These are phyloP conservation scores for Sequoia sempervirens DNA, from an alignment of 75 land plant species.

Conservation along the genomic window DNA sequence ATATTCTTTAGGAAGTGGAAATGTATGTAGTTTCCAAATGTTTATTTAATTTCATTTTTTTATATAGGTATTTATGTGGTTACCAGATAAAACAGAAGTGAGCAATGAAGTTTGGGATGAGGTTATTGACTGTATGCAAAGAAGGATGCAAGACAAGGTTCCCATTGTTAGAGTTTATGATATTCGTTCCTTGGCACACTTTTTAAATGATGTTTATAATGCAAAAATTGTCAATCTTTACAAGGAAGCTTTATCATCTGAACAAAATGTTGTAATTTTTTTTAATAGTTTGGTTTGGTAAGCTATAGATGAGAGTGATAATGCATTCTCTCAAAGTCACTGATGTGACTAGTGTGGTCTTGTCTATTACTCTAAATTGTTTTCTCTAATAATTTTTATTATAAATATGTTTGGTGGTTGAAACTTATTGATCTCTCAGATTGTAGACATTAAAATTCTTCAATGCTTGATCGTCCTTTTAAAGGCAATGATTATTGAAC, in stretches of 20 bases:
- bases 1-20: not conserved
- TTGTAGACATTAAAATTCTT: not conserved
- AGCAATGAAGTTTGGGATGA: conserved; percentile 82
- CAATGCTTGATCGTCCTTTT: not conserved
- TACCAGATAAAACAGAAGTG: conserved; percentile 88
- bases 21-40: not conserved
- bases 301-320: not conserved
- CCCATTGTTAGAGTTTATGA: conserved; percentile 65
- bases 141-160: conserved; percentile 64
- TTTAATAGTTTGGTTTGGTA: not conserved
- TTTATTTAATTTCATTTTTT: not conserved
- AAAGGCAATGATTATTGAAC: too few species aligned
- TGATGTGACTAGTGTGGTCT: not conserved
- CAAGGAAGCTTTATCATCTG: conserved; percentile 47
- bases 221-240: conserved; percentile 54
- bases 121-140: conserved; percentile 68
- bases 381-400: not conserved
- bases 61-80: conserved; percentile 69
- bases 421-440: not conserved
- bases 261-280: conserved; percentile 63
- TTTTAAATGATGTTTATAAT: conserved; percentile 60
- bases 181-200: conserved; percentile 70
- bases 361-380: not conserved
- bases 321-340: not conserved
- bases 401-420: not conserved